Conservation (phyloP, 140 eudicot species). For the Cichorium intybus region DNA sequence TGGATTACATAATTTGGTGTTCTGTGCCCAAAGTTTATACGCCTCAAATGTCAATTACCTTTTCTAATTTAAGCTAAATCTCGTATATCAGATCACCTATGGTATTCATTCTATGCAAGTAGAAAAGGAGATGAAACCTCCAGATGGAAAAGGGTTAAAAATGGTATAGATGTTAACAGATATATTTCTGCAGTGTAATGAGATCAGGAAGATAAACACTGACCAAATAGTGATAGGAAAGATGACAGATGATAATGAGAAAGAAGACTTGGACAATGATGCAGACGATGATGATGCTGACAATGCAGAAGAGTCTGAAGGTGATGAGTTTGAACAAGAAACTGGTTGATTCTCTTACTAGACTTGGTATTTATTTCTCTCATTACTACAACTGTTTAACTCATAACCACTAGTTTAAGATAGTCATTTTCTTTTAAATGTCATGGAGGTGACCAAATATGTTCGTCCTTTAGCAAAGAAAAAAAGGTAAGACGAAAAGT, state of each 20-base stretch:
- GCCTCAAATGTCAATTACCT: too few species aligned
- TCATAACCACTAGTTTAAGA: too few species aligned
- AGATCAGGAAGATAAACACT: constrained; percentile 61
- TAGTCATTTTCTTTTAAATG: background rate
- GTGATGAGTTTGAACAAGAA: constrained; percentile 83
- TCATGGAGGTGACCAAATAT: background rate
- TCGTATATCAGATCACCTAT: background rate
- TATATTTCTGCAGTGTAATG: constrained; percentile 47
- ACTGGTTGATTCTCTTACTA: constrained; percentile 28
- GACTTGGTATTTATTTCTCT: too few species aligned
- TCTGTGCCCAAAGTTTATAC: too few species aligned
- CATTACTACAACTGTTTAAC: background rate
- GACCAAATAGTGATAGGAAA: constrained; percentile 60
- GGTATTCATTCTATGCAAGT: too few species aligned
- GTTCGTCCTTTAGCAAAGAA: background rate
- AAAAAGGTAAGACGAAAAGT: background rate
- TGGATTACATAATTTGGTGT: too few species aligned
- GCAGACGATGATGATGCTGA: constrained; percentile 75
- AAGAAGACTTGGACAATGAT: constrained; percentile 75
- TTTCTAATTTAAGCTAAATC: background rate
- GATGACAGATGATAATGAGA: constrained; percentile 58
- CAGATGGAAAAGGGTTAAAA: too few species aligned
- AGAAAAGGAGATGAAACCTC: too few species aligned
- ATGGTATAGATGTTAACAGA: too few species aligned
- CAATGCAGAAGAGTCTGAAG: constrained; percentile 69